phyloP scores from a whole-genome alignment of 164 flowering plant genomes.

The Platanus orientalis region DNA sequence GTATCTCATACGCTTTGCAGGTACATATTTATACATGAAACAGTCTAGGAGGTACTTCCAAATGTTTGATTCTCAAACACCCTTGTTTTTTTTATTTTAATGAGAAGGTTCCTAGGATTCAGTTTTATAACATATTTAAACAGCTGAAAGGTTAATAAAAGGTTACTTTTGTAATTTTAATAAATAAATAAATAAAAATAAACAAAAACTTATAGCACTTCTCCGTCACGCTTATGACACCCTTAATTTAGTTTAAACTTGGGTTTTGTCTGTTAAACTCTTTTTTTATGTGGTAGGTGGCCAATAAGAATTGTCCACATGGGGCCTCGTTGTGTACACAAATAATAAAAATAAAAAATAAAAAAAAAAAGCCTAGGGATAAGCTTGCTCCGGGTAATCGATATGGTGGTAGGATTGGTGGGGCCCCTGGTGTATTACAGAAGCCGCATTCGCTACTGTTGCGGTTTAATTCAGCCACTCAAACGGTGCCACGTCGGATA shows the following conservation, averaged over 20 bases:
- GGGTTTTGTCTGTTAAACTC: not conserved
- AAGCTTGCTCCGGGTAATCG: conserved; percentile 3
- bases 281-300: not conserved
- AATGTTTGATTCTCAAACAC: too few relatives aligned
- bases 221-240: not conserved
- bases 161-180: not conserved
- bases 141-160: conserved; percentile 1
- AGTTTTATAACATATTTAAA: not conserved
- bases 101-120: too few relatives aligned
- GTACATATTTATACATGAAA: conserved; percentile 13
- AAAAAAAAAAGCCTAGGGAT: not conserved
- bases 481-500: conserved; percentile 21
- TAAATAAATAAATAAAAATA: too few relatives aligned
- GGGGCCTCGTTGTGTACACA: not conserved
- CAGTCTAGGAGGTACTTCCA: too few relatives aligned
- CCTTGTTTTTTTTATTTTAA: too few relatives aligned
- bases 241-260: not conserved
- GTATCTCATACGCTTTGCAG: conserved; percentile 18
- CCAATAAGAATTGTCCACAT: conserved; percentile 12
- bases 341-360: not conserved
- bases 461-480: conserved; percentile 32
- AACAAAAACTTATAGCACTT: conserved; percentile 3
- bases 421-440: conserved; percentile 41
- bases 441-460: conserved; percentile 39
- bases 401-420: conserved; percentile 25